Conservation (phyloP, 1,284 basidiomycete species). For the Termitomyces sp. region DNA sequence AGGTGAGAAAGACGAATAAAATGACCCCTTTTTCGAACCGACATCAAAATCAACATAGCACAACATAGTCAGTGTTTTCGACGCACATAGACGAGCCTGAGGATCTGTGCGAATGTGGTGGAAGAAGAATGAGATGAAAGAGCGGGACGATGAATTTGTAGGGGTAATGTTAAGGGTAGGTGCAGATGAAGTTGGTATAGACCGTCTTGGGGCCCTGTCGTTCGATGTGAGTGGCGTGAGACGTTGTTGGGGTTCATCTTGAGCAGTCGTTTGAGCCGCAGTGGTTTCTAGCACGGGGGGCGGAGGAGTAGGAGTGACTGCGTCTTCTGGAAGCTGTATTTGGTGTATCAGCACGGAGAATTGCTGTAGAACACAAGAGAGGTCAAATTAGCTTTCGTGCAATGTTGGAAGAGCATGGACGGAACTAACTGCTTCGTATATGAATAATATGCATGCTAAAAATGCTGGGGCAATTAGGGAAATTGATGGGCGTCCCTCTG, state of each 20-base stretch:
- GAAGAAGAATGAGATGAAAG: constrained; percentile 47
- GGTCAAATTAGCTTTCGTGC: constrained; percentile 1
- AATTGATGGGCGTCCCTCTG: constrained; percentile 73
- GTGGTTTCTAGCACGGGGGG: constrained; percentile 15
- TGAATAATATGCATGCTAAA: constrained; percentile 64
- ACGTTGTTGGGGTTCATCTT: background rate
- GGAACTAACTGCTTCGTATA: constrained; percentile 64
- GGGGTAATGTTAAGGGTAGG: constrained; percentile 16
- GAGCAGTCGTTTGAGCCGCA: background rate
- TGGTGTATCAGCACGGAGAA: constrained; percentile 76
- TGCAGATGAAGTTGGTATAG: constrained; percentile 18
- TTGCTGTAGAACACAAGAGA: constrained; percentile 47
- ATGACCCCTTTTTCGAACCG: constrained; percentile 47
- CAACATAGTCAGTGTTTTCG: background rate
- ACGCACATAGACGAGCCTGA: constrained; percentile 64
- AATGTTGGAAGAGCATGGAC: background rate
- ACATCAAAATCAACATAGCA: constrained; percentile 3
- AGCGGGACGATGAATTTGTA: constrained; percentile 18
- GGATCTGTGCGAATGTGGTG: constrained; percentile 63
- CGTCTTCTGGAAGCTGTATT: constrained; percentile 77
- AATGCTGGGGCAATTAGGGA: constrained; percentile 81
- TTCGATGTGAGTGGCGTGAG: background rate
- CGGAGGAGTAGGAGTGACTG: constrained; percentile 15
- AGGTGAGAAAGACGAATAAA: constrained; percentile 60
- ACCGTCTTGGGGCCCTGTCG: background rate